Conservation (phyloP, 208 protist species). For the Trypanosoma conorhini region DNA sequence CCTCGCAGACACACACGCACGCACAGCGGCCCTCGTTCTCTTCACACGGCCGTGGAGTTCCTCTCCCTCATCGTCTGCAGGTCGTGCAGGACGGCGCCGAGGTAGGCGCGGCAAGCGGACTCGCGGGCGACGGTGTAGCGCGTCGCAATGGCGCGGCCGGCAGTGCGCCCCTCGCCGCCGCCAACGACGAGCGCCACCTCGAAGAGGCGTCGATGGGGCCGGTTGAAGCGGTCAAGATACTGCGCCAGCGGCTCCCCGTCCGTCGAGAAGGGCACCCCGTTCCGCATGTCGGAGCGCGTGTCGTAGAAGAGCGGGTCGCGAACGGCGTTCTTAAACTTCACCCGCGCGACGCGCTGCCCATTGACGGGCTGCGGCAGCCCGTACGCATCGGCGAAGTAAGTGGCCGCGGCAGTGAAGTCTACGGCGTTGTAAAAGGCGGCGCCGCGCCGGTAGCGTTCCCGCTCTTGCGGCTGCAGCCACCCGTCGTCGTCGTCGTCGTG, state of each 20-base stretch:
- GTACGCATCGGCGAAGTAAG: slow-evolving; percentile 62
- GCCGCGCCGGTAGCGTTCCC: slow-evolving; percentile 38
- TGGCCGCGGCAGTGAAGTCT: slow-evolving; percentile 35
- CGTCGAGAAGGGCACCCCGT: slow-evolving; percentile 74
- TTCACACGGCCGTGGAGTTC: slow-evolving; percentile 3
- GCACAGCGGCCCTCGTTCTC: not conserved
- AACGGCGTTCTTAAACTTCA: slow-evolving; percentile 64
- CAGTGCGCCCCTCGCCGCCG: slow-evolving; percentile 31
- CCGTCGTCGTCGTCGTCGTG: slow-evolving; percentile 35
- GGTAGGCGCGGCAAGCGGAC: slow-evolving; percentile 57
- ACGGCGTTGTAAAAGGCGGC: slow-evolving; percentile 55
- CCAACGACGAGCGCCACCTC: slow-evolving; percentile 72
- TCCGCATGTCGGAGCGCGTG: slow-evolving; percentile 66
- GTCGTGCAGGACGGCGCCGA: slow-evolving; percentile 64
- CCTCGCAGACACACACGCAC: slow-evolving; percentile 2
- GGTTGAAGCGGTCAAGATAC: slow-evolving; percentile 54
- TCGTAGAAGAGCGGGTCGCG: slow-evolving; percentile 84
- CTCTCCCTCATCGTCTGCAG: slow-evolving; percentile 30
- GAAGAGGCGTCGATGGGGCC: slow-evolving; percentile 61
- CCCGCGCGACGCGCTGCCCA: slow-evolving; percentile 47
- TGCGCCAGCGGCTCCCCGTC: slow-evolving; percentile 45
- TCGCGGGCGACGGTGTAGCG: slow-evolving; percentile 74
- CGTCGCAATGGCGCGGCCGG: slow-evolving; percentile 57
- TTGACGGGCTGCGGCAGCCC: slow-evolving; percentile 57
- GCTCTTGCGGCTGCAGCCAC: slow-evolving; percentile 59